These are phyloP conservation scores for Piper longum DNA, from an alignment of 164 flowering plant genomes.

Conservation along the genomic window DNA sequence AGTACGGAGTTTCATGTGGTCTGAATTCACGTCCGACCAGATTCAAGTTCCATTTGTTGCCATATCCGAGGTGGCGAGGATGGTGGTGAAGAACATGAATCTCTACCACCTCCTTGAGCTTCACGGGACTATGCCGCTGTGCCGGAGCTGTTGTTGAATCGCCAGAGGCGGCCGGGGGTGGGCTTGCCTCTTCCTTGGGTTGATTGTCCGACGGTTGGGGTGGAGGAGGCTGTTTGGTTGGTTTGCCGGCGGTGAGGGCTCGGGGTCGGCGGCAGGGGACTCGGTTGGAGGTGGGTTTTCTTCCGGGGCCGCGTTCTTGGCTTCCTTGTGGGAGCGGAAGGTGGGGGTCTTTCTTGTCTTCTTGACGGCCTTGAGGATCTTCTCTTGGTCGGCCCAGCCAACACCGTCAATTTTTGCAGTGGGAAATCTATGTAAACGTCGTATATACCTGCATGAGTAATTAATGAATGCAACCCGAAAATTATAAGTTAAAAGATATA, in stretches of 20 bases:
- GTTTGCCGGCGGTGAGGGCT: slow-evolving; percentile 18
- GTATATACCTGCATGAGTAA: slow-evolving; percentile 48
- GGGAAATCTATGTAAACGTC: slow-evolving; percentile 52
- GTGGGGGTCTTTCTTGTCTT: slow-evolving; percentile 71
- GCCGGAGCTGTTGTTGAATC: background rate
- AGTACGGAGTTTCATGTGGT: slow-evolving; percentile 15
- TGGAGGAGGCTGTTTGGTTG: slow-evolving; percentile 27
- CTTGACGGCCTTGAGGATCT: slow-evolving; percentile 64
- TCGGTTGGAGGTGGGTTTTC: slow-evolving; percentile 26
- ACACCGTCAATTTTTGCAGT: slow-evolving; percentile 68
- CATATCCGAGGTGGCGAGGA: slow-evolving; percentile 26
- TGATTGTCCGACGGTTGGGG: slow-evolving; percentile 21
- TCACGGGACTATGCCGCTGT: slow-evolving; percentile 15
- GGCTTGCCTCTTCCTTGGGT: slow-evolving; percentile 3
- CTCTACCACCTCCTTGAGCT: slow-evolving; percentile 36
- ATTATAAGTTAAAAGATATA: background rate
- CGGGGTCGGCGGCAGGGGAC: slow-evolving; percentile 19
- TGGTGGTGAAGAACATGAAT: slow-evolving; percentile 48
- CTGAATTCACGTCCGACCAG: slow-evolving; percentile 14
- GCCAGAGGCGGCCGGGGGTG: slow-evolving; percentile 6
- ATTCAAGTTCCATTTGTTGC: slow-evolving; percentile 19
- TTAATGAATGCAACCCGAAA: no score
- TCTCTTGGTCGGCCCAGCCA: slow-evolving; percentile 83
- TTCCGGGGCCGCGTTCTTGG: slow-evolving; percentile 25
- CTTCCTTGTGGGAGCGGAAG: slow-evolving; percentile 50